Evolutionary conservation across 1,284 basidiomycete genomes (phyloP).

Genomic region (Moesziomyces sp.): DNA sequence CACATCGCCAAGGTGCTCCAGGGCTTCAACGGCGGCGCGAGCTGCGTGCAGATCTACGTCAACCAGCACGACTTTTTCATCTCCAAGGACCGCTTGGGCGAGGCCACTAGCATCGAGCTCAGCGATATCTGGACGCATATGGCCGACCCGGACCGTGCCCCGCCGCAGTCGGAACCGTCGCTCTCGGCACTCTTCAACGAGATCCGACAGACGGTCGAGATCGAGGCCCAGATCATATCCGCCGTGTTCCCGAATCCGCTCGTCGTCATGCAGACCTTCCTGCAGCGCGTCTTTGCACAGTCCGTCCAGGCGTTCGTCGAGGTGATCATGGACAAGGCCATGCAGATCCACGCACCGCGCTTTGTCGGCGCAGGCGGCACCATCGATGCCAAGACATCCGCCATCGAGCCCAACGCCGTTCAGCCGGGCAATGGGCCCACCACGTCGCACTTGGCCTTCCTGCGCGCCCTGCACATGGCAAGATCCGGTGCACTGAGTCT

Average conservation of each 20-base stretch:
- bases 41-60: constrained; percentile 97
- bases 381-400: constrained; percentile 32
- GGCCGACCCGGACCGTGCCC: constrained; percentile 75
- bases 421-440: constrained; percentile 4
- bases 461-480: constrained; percentile 88
- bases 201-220: constrained; percentile 88
- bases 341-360: constrained; percentile 45
- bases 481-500: constrained; percentile 82
- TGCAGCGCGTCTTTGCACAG: constrained; percentile 97
- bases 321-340: constrained; percentile 64
- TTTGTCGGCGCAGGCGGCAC: constrained; percentile 36
- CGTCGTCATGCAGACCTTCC: constrained; percentile 98
- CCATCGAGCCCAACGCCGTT: constrained; percentile 24
- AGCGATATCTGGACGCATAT: constrained; percentile 78
- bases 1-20: constrained; percentile 96
- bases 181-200: constrained; percentile 84
- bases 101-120: constrained; percentile 74
- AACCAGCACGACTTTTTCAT: constrained; percentile 87
- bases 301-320: constrained; percentile 71
- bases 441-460: constrained; percentile 76
- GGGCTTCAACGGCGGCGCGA: constrained; percentile 96
- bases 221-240: constrained; percentile 97
- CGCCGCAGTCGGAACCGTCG: constrained; percentile 84
- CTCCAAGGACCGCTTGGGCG: constrained; percentile 75
- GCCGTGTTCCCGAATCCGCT: constrained; percentile 97